Base-by-base conservation (phyloP, 2,329 filamentous ascomycete species). In the Claviceps spartinae region DNA sequence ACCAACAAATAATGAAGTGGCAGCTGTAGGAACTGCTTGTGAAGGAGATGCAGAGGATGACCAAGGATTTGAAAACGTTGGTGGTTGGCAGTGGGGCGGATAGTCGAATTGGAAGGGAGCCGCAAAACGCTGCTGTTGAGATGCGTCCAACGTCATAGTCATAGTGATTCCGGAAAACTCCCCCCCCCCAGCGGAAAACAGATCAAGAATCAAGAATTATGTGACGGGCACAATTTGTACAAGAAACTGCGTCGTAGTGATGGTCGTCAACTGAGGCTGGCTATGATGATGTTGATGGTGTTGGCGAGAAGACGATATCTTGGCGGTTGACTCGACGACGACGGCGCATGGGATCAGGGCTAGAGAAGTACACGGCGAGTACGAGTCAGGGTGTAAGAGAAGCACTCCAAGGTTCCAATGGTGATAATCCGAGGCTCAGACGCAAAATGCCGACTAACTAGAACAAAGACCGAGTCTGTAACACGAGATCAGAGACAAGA, bases 71-170 rank as follows among this genome's bases (percentile, higher is more conserved):
- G 85, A 89, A 73, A 96, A 96, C 58, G 93, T 85, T 81, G 71
- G 76, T 65, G 73, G 77, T 66, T 62, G 75, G 66, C 55, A 56
- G 59, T 67, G 65, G 38, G 70, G 67, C 54, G 73, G 69, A 69
- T 87, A 88, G 67, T 91, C 87, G 75, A 91, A 93, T 69, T 81
- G 82, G 73, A 95, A 70, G 66, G 78, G 71, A 65, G 77, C 79
- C 64, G 79, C 86, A 72, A 85, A 87, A 68, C 81, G 81, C 74
- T 82, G 87, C 72, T 91, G 88, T 69, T 56, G 56, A 24, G 89
- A 86, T 64, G 82, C 82, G 73, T 95, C 88, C 75, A 95, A 81
- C 69, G 90, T 87, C 88, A 95, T 95, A 73, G 88, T 93, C 89
- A 95, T 95, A 69, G 69, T 81, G 72, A 59, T 63, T 30, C 3